Conservation (phyloP, 768 basidiomycete genomes). For the Hericium alpestre region DNA sequence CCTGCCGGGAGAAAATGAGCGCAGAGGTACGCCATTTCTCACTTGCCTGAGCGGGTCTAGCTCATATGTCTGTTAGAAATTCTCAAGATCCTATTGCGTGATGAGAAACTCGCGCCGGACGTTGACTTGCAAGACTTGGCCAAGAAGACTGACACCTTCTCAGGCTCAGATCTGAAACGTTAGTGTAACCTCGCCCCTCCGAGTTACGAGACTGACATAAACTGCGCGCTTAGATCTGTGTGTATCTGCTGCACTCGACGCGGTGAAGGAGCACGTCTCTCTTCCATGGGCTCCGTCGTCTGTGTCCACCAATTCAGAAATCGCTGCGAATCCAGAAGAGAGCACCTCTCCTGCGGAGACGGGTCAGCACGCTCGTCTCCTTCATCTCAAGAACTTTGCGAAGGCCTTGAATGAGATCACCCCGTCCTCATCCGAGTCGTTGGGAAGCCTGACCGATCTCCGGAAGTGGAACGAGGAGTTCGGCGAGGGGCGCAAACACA, state of each 20-base stretch:
- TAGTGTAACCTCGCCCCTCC: slow-evolving; percentile 19
- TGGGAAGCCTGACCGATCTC: slow-evolving; percentile 65
- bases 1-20: slow-evolving; percentile 76
- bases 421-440: slow-evolving; percentile 76
- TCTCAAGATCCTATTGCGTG: slow-evolving; percentile 74
- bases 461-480: slow-evolving; percentile 91
- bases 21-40: slow-evolving; percentile 48
- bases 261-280: slow-evolving; percentile 74
- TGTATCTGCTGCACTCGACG: slow-evolving; percentile 84
- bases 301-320: slow-evolving; percentile 1
- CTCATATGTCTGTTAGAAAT: slow-evolving; percentile 46
- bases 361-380: slow-evolving; percentile 24
- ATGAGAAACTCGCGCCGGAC: slow-evolving; percentile 60
- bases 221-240: slow-evolving; percentile 55
- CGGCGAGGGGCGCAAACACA: slow-evolving; percentile 70
- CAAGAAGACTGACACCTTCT: slow-evolving; percentile 73
- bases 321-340: background rate
- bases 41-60: background rate
- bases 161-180: slow-evolving; percentile 94
- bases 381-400: slow-evolving; percentile 58
- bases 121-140: slow-evolving; percentile 52
- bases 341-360: background rate
- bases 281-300: slow-evolving; percentile 58
- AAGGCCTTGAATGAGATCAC: slow-evolving; percentile 85
- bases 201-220: background rate